Base-by-base conservation (phyloP, 257 asterid genomes). In the Nicotiana attenuata region DNA sequence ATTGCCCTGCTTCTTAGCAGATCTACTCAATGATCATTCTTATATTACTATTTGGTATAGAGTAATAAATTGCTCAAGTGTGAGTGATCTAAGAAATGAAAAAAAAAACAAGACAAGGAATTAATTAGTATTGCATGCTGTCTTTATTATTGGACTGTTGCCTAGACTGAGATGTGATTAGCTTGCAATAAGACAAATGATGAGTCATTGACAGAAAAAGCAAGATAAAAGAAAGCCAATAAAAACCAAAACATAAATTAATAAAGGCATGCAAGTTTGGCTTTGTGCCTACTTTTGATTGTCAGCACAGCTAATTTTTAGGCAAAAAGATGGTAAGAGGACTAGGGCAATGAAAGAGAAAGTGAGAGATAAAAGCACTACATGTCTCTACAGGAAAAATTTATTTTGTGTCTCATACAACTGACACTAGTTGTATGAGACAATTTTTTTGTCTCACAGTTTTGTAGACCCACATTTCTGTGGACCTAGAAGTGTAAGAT, bases 201-300 rank as follows among this genome's bases (percentile, higher is more conserved):
- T 20, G 71, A 73, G 84, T 80, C 84, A 73, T 80, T 59, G 53
- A 33, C 26, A 66, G 81, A 41, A 41, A 60, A 69, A 20, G 68
- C 56, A 52, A 52, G 56, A n/a, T n/a, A n/a, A n/a, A n/a, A n/a
- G n/a, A n/a, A n/a, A n/a, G n/a, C n/a, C n/a, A n/a, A n/a, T n/a
- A n/a, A n/a, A n/a, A n/a, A n/a, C n/a, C n/a, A n/a, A n/a, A n/a
- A n/a, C n/a, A n/a, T n/a, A n/a, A 29, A 29, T 16, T 20, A 47
- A 81, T 56, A 79, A 79, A 45, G 73, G 80, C 86, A 79, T 41
- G 59, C 69, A 31, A 83, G 19, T 29, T 50, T 76, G 80, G 26
- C 69, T 52, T 52, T 52, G 56, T 14, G 19, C 56, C 56, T 52
- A 52, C 56, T 52, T 52, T 52, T 3, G 16, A 75, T 75, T 1